Percentiles rank a stretch among this genome's conserved stretches.
Conservation (phyloP, 2,329 filamentous ascomycete genomes). For the Stromatinia cepivora region DNA sequence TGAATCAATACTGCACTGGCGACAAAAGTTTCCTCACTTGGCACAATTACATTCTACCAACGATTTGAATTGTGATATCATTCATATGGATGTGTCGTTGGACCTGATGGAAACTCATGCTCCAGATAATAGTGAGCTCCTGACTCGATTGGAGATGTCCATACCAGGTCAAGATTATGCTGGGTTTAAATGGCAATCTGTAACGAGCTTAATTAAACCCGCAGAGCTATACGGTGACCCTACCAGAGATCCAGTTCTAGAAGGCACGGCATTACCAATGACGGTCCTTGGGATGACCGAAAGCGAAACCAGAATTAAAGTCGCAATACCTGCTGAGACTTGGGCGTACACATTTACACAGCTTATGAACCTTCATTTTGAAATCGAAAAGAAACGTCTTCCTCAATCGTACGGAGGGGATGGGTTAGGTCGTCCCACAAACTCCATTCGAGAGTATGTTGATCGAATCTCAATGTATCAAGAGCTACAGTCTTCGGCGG, state of each 20-base stretch:
- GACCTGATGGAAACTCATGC: slow-evolving; percentile 59
- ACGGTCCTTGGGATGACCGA: slow-evolving; percentile 27
- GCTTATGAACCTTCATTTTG: slow-evolving; percentile 32
- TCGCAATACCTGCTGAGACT: slow-evolving; percentile 37
- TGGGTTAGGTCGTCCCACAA: slow-evolving; percentile 41
- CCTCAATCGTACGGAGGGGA: slow-evolving; percentile 41
- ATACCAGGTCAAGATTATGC: slow-evolving; percentile 56
- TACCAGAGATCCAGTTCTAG: slow-evolving; percentile 42
- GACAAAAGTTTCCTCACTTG: slow-evolving; percentile 58
- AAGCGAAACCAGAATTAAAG: slow-evolving; percentile 34
- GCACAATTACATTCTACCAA: slow-evolving; percentile 53
- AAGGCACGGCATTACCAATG: slow-evolving; percentile 26
- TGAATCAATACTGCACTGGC: slow-evolving; percentile 58
- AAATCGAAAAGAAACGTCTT: slow-evolving; percentile 47
- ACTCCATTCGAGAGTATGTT: slow-evolving; percentile 55
- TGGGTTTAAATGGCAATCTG: slow-evolving; percentile 60
- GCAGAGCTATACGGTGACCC: slow-evolving; percentile 44
- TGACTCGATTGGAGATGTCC: slow-evolving; percentile 59
- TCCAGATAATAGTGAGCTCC: slow-evolving; percentile 59
- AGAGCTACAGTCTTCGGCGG: slow-evolving; percentile 60
- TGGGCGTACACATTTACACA: slow-evolving; percentile 39
- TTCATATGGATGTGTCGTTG: slow-evolving; percentile 63
- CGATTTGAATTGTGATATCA: slow-evolving; percentile 56
- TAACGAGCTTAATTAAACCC: slow-evolving; percentile 59
- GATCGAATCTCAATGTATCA: slow-evolving; percentile 66